phyloP scores from a whole-genome alignment of 1,139 yeast genomes.

The Blastobotrys niveus region DNA sequence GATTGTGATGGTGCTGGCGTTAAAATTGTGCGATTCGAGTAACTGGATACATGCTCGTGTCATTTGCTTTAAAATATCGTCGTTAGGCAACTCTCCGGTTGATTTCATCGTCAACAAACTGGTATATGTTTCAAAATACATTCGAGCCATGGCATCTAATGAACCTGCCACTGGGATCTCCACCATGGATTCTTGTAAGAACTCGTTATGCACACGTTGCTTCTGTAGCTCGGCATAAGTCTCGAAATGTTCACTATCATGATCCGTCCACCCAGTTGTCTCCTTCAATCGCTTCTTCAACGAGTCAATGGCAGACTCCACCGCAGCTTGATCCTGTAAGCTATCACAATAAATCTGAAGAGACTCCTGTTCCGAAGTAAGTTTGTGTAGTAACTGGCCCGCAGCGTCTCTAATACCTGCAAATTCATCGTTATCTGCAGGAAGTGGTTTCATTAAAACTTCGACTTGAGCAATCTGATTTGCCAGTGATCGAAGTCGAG shows the following conservation, averaged over 20 bases:
- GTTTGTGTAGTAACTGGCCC: conserved; percentile 8
- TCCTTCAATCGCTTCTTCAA: conserved; percentile 23
- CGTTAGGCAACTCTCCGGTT: neutral
- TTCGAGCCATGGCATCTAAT: conserved; percentile 12
- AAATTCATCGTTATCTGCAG: conserved; percentile 1
- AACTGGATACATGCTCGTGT: neutral
- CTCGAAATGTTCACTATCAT: conserved; percentile 20
- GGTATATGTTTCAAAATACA: conserved; percentile 9
- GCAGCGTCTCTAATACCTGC: conserved; percentile 2
- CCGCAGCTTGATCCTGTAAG: conserved; percentile 15
- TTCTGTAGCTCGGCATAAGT: conserved; percentile 20
- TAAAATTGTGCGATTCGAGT: conserved; percentile 1
- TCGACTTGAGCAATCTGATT: conserved; percentile 23
- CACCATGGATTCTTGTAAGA: conserved; percentile 13
- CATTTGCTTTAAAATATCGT: conserved; percentile 8
- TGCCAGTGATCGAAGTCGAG: conserved; percentile 18
- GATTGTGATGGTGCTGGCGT: neutral
- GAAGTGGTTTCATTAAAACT: conserved; percentile 15
- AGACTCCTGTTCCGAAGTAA: conserved; percentile 18
- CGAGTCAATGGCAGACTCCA: conserved; percentile 19
- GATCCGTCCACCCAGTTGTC: conserved; percentile 26
- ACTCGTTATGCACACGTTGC: conserved; percentile 16
- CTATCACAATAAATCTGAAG: conserved; percentile 14
- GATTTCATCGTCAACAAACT: conserved; percentile 3
- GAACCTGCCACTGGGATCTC: conserved; percentile 16